phyloP scores from a whole-genome alignment of 345 rosid species.

The Eutrema heterophyllum region DNA sequence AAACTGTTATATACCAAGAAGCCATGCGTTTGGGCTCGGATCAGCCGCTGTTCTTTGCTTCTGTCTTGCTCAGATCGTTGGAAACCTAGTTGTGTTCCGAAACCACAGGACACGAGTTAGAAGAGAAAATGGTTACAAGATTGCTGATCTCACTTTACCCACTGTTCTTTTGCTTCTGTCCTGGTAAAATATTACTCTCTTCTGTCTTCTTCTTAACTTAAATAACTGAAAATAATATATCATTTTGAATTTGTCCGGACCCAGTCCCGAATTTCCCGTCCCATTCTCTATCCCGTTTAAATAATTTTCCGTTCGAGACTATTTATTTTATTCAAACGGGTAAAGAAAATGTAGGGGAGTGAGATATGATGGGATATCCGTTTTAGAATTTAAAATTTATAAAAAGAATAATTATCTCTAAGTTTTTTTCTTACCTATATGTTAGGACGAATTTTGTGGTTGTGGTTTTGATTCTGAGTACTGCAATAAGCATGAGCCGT shows the following conservation, averaged over 20 bases:
- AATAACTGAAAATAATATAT: neutral
- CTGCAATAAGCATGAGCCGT: constrained; percentile 68
- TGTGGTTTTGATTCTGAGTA: constrained; percentile 42
- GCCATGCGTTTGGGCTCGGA: constrained; percentile 50
- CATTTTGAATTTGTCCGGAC: no score
- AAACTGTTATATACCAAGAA: constrained; percentile 52
- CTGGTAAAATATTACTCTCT: constrained; percentile 43
- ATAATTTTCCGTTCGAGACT: no score
- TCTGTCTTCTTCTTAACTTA: neutral
- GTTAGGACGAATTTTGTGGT: constrained; percentile 36
- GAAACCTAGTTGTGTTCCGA: constrained; percentile 38
- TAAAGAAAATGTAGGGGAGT: no score
- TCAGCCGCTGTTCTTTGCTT: constrained; percentile 47
- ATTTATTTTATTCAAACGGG: no score
- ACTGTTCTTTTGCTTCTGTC: constrained; percentile 45
- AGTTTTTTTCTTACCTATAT: no score
- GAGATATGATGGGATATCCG: no score
- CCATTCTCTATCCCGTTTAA: no score
- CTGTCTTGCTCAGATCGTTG: constrained; percentile 47
- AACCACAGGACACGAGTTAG: constrained; percentile 22
- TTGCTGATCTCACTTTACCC: constrained; percentile 15
- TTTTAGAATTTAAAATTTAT: no score
- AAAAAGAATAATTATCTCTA: no score
- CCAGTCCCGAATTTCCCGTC: no score
- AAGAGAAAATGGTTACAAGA: constrained; percentile 26